Evolutionary conservation across 2,329 filamentous ascomycete species (phyloP).

Genomic region (Chaetomium globosum): DNA sequence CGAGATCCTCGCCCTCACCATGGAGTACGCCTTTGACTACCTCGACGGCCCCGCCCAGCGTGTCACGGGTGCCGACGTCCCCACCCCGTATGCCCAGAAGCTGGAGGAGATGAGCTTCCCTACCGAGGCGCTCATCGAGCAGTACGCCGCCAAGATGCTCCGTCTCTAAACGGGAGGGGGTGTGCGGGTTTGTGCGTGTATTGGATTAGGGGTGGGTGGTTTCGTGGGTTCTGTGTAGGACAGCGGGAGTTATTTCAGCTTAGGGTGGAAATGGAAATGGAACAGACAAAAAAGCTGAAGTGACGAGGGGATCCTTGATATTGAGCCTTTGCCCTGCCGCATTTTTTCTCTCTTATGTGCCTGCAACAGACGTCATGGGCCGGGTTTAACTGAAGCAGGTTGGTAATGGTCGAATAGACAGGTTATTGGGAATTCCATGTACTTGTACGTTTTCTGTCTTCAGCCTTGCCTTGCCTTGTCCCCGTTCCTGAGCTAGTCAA

Average conservation of each 20-base stretch:
- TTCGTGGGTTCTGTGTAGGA: neutral
- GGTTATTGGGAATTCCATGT: conserved; percentile 32
- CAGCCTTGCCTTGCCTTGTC: conserved; percentile 10
- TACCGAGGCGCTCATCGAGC: conserved; percentile 81
- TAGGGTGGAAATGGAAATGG: conserved; percentile 8
- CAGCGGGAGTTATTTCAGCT: conserved; percentile 6
- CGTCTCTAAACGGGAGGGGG: conserved; percentile 52
- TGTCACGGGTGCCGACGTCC: conserved; percentile 95
- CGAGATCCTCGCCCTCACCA: conserved; percentile 90
- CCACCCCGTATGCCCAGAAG: conserved; percentile 90
- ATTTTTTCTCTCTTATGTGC: conserved; percentile 27
- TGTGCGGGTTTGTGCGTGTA: neutral
- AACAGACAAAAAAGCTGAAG: conserved; percentile 13
- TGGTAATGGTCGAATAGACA: conserved; percentile 36
- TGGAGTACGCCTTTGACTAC: conserved; percentile 99
- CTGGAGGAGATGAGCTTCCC: conserved; percentile 97
- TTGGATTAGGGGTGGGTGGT: neutral
- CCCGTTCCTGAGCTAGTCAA: neutral
- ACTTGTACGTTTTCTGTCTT: conserved; percentile 33
- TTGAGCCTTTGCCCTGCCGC: conserved; percentile 8
- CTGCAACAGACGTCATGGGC: conserved; percentile 19
- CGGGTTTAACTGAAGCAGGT: conserved; percentile 30
- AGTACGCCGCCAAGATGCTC: conserved; percentile 87
- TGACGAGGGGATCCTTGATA: conserved; percentile 10
- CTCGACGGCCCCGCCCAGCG: conserved; percentile 90